Conservation (phyloP, 2,329 filamentous ascomycete species). For the Paraconiothyrium sp. region DNA sequence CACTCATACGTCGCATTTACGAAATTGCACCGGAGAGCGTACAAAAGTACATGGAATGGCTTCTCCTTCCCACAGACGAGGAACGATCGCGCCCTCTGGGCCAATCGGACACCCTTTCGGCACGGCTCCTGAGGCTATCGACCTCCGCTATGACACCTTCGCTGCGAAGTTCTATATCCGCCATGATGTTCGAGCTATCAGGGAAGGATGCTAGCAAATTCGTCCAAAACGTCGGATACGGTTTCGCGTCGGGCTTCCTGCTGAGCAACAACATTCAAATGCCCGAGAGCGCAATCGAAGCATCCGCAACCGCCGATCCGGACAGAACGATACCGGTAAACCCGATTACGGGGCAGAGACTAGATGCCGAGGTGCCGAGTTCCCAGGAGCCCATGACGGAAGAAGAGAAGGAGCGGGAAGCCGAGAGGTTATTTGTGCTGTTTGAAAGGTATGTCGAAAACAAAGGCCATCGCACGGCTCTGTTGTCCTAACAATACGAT, state of each 20-base stretch:
- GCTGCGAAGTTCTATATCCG: conserved; percentile 77
- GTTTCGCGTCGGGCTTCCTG: conserved; percentile 89
- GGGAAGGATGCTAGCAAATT: conserved; percentile 81
- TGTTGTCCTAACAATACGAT: conserved; percentile 17
- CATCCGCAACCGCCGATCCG: conserved; percentile 52
- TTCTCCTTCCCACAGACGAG: conserved; percentile 77
- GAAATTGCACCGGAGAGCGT: conserved; percentile 71
- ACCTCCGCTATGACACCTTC: conserved; percentile 76
- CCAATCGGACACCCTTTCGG: conserved; percentile 75
- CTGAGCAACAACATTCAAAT: conserved; percentile 84
- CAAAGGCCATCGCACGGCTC: not conserved
- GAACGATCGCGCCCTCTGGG: conserved; percentile 84
- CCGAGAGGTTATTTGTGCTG: conserved; percentile 86
- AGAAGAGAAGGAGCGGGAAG: conserved; percentile 92
- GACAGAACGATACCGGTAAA: conserved; percentile 66
- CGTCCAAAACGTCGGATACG: conserved; percentile 92
- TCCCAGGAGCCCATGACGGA: conserved; percentile 79
- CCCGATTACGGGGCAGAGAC: conserved; percentile 85
- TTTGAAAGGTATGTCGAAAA: conserved; percentile 75
- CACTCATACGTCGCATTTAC: conserved; percentile 76
- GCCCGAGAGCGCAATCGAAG: conserved; percentile 71
- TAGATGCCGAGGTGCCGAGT: conserved; percentile 71
- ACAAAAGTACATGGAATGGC: conserved; percentile 69
- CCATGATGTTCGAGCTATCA: conserved; percentile 87
- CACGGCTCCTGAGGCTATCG: conserved; percentile 79